Evolutionary conservation across 495 filamentous ascomycete species (phyloP), one percentile per base, ranked within the genome.

Genomic region (Xylaria venustula): DNA sequence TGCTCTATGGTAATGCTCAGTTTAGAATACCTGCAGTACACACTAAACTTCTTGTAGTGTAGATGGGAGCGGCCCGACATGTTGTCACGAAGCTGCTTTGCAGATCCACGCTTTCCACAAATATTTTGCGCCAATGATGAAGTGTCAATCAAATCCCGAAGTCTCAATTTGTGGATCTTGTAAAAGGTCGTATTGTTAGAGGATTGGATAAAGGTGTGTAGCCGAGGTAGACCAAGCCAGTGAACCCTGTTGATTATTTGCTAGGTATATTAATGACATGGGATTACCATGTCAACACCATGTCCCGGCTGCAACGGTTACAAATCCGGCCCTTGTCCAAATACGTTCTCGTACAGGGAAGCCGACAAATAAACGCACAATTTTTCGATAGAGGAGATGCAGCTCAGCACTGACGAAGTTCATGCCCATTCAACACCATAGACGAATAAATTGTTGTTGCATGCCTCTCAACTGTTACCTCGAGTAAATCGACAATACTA

Each of bases 231-330:
- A 40, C 40, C 26, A 55, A 20, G 37, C 41, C 53, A 30, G 41
- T 23, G 22, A 45, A 20, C 37, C 23, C 40, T 20, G 19, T 40
- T 45, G 37, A 20, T 20, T 15, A n/a, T 2, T 45, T 34, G 14
- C 9, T 2, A 11, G 5, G 30, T 25, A 34, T 34, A 32, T 19
- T 54, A 53, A 47, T 19, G 41, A 26, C 50, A 36, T 50, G 56
- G 40, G 34, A 22, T 8, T 20, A 44, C 58, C 41, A 54, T 48
- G 58, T 61, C 50, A 25, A 52, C 25, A 36, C 47, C 49, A 47
- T 59, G 56, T 59, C 26, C 58, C 50, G 58, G 58, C 58, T 61
- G 58, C 17, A 54, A 61, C 49, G 50, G 37, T 54, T 61, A 46
- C 49, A 22, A 40, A 41, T 45, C 50, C 58, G 58, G 40, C 42